A percentile compares a stretch with the other conserved stretches of the same genome.
Conservation (phyloP, 2,329 filamentous ascomycete genomes). For the Fusarium proliferatum region DNA sequence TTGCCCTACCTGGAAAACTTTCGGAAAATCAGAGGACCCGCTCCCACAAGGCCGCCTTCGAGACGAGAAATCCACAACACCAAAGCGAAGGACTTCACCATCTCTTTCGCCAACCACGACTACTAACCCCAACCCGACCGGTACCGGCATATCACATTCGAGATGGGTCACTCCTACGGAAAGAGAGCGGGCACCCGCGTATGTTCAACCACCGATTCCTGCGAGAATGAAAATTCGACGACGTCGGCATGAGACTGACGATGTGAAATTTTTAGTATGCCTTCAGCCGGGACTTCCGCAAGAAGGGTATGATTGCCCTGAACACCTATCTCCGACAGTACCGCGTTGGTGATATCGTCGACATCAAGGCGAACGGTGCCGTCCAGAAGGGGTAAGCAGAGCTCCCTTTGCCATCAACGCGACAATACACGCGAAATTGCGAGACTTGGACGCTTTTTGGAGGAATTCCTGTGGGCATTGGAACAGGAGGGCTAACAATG, state of each 20-base stretch:
- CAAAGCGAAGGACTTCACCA: conserved; percentile 48
- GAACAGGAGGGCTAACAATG: conserved; percentile 49
- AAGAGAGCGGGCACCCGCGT: conserved; percentile 87
- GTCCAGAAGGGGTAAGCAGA: conserved; percentile 90
- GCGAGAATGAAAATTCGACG: conserved; percentile 21
- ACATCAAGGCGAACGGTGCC: conserved; percentile 98
- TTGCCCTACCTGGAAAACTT: conserved; percentile 50
- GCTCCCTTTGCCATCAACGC: conserved; percentile 29
- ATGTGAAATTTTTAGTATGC: conserved; percentile 70
- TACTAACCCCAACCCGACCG: conserved; percentile 53
- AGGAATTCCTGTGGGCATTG: conserved; percentile 8
- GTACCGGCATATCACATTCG: conserved; percentile 63
- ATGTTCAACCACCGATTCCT: conserved; percentile 55
- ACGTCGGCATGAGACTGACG: conserved; percentile 48
- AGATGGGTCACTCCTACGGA: conserved; percentile 89
- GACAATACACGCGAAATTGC: conserved; percentile 22
- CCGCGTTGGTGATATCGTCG: conserved; percentile 98
- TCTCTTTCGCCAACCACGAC: conserved; percentile 56
- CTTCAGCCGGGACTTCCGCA: conserved; percentile 93
- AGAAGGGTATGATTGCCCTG: conserved; percentile 93
- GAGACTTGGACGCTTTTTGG: conserved; percentile 26
- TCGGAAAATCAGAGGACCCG: conserved; percentile 52
- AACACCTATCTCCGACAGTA: conserved; percentile 95
- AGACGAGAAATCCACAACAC: conserved; percentile 53
- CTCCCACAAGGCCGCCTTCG: conserved; percentile 52